Conservation (phyloP, 106 monocot genomes). For the Dioscorea dumetorum region DNA sequence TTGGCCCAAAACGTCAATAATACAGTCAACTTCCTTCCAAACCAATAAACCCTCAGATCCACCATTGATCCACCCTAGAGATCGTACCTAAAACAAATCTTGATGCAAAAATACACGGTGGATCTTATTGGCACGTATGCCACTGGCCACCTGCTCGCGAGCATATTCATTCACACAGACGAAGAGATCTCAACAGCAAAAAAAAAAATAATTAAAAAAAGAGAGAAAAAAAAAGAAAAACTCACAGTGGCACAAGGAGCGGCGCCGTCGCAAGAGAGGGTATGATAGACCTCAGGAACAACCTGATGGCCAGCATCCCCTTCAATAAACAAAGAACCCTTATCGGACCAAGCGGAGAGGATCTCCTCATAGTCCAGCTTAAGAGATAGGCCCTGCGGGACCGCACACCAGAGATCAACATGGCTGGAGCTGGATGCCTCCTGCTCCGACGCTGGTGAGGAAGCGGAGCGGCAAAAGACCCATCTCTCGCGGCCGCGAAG, state of each 20-base stretch:
- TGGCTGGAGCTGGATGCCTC: constrained; percentile 8
- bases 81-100: too few relatives aligned
- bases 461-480: constrained; percentile 23
- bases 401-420: constrained; percentile 8
- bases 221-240: neutral
- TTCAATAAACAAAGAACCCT: constrained; percentile 47
- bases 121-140: too few relatives aligned
- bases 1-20: too few relatives aligned
- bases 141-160: too few relatives aligned
- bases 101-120: too few relatives aligned
- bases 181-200: too few relatives aligned
- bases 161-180: too few relatives aligned
- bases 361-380: constrained; percentile 77
- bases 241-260: neutral
- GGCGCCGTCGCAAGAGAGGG: too few relatives aligned
- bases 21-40: too few relatives aligned
- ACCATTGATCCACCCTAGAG: too few relatives aligned
- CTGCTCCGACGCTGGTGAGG: constrained; percentile 8
- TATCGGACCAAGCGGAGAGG: constrained; percentile 49
- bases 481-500: constrained; percentile 53
- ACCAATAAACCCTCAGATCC: too few relatives aligned
- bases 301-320: constrained; percentile 21
- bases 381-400: constrained; percentile 16
- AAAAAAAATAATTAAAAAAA: too few relatives aligned
- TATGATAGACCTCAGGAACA: constrained; percentile 26